phyloP scores from a whole-genome alignment of 2,329 filamentous ascomycete species.

The Colletotrichum euphorbiae region DNA sequence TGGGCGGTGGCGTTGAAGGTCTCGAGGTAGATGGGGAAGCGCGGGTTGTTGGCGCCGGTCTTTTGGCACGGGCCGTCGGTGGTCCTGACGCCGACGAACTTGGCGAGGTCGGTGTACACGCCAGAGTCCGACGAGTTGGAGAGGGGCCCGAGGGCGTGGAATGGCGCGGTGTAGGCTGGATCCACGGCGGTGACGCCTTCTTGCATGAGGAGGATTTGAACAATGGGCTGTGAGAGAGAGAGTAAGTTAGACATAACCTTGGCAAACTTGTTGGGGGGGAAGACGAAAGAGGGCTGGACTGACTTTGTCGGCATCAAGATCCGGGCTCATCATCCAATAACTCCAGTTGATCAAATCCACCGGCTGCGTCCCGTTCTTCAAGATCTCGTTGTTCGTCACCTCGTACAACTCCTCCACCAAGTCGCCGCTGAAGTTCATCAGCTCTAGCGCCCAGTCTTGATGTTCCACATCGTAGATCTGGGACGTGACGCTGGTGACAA shows the following conservation, averaged over 20 bases:
- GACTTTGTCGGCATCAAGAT: too few relatives aligned
- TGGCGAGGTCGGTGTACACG: conserved; percentile 57
- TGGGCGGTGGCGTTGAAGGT: conserved; percentile 50
- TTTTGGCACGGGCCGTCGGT: conserved; percentile 55
- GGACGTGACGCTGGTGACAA: too few relatives aligned
- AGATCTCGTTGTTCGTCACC: too few relatives aligned
- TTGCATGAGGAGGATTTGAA: conserved; percentile 55
- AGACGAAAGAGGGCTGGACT: too few relatives aligned
- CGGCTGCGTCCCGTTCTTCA: too few relatives aligned
- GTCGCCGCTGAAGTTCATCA: too few relatives aligned
- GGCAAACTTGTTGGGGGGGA: not conserved
- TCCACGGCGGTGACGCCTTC: conserved; percentile 55
- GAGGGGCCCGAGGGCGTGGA: conserved; percentile 55
- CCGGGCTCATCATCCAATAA: too few relatives aligned
- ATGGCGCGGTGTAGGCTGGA: conserved; percentile 54
- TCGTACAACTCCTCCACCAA: too few relatives aligned
- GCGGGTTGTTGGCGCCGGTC: conserved; percentile 51
- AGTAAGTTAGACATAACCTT: not conserved
- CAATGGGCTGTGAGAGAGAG: conserved; percentile 53
- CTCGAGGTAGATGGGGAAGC: conserved; percentile 57
- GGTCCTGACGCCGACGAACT: conserved; percentile 54
- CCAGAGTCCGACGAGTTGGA: conserved; percentile 42
- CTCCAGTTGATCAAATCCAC: too few relatives aligned
- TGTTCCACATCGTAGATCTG: too few relatives aligned
- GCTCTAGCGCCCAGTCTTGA: too few relatives aligned